Percentiles rank a stretch among this genome's conserved stretches.
Conservation (phyloP, 2,329 filamentous ascomycete genomes). For the Ilyonectria robusta region DNA sequence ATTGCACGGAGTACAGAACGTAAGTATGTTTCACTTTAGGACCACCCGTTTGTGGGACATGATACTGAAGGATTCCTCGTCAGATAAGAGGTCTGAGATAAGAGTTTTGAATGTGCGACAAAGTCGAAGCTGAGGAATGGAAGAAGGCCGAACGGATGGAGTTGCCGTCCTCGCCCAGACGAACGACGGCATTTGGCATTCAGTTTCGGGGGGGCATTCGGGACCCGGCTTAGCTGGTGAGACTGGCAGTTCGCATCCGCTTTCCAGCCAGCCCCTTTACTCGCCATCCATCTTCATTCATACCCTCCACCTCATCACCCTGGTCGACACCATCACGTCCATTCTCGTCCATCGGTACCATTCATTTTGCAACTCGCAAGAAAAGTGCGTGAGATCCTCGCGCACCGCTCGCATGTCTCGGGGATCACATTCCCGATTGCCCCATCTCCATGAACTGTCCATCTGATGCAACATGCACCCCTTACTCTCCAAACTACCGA, state of each 20-base stretch:
- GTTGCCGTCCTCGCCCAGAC: neutral
- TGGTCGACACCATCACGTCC: constrained; percentile 16
- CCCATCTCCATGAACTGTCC: constrained; percentile 30
- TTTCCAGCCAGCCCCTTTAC: constrained; percentile 21
- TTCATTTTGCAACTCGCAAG: constrained; percentile 4
- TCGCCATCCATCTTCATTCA: constrained; percentile 14
- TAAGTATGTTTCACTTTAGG: constrained; percentile 23
- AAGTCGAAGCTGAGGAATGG: constrained; percentile 1
- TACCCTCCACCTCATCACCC: constrained; percentile 13
- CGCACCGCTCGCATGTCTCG: constrained; percentile 19
- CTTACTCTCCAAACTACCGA: constrained; percentile 24
- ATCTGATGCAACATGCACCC: constrained; percentile 30
- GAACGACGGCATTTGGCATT: neutral
- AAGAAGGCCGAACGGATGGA: neutral
- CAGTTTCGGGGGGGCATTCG: neutral
- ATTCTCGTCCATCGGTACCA: constrained; percentile 6
- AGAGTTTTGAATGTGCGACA: constrained; percentile 2
- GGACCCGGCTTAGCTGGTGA: neutral
- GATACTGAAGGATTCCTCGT: neutral
- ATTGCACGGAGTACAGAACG: neutral
- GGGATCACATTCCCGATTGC: constrained; percentile 25
- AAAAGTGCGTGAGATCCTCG: constrained; percentile 15
- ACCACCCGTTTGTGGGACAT: neutral
- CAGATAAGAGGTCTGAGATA: neutral
- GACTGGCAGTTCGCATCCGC: neutral